phyloP scores from a whole-genome alignment of 1,284 basidiomycete species.

The Schizophyllum amplum region DNA sequence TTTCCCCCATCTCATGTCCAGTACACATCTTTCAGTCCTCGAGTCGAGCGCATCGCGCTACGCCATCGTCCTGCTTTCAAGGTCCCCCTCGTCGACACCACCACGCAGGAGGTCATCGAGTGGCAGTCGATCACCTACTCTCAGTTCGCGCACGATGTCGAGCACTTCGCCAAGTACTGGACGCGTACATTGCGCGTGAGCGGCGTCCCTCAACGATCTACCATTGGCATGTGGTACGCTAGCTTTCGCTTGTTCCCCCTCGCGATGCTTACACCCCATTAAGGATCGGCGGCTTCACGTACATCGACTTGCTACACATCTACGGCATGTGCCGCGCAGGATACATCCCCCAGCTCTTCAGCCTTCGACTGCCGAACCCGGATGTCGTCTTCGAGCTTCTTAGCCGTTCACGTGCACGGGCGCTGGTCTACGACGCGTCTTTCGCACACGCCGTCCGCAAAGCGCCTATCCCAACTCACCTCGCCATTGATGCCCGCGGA shows the following conservation, averaged over 20 bases:
- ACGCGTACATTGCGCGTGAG: conserved; percentile 27
- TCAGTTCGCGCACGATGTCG: conserved; percentile 48
- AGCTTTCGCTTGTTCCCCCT: conserved; percentile 2
- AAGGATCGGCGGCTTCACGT: conserved; percentile 54
- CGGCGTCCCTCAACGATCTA: conserved; percentile 36
- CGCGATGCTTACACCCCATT: conserved; percentile 5
- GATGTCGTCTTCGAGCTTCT: conserved; percentile 51
- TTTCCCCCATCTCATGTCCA: conserved; percentile 30
- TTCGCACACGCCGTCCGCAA: conserved; percentile 28
- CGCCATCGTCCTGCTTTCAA: conserved; percentile 28
- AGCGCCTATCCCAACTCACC: conserved; percentile 32
- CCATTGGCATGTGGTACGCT: conserved; percentile 55
- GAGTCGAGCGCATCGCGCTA: conserved; percentile 26
- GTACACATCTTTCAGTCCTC: conserved; percentile 35
- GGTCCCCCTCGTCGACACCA: conserved; percentile 24
- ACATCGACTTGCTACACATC: conserved; percentile 52
- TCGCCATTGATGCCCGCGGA: conserved; percentile 24
- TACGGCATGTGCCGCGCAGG: conserved; percentile 57
- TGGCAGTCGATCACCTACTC: conserved; percentile 29
- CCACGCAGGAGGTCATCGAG: conserved; percentile 22
- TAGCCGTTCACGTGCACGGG: conserved; percentile 37
- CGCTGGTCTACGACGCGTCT: conserved; percentile 43
- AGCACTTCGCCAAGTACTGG: conserved; percentile 48
- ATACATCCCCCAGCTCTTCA: conserved; percentile 58
- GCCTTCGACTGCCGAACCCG: conserved; percentile 48